Evolutionary conservation across 2,329 filamentous ascomycete species (phyloP), one percentile per base, ranked within the genome.

Genomic region (Epichloe festucae): DNA sequence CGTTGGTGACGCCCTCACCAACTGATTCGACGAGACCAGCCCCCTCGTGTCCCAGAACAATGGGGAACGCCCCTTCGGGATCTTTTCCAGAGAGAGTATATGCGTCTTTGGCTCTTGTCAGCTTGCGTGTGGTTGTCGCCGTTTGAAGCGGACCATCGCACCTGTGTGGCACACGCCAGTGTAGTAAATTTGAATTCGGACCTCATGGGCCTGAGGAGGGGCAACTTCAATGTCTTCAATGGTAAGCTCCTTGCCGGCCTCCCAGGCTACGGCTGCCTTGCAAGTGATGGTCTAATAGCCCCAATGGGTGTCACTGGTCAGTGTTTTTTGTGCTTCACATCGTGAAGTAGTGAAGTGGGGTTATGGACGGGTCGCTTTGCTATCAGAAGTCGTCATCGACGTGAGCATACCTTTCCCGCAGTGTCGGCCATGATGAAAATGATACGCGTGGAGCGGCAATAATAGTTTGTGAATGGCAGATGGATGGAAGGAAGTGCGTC

Each of bases 141-240:
- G 36, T 42, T 17, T n/a, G 48, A 42, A 11, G 35, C 14, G 42
- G 42, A 41, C 12, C 23, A 27, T 43, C 51, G 34, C 73, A 93
- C 88, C 88, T 67, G 91, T 98, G 75, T 98, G 93, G 77, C 93
- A 98, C 67, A 98, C 93, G 72, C 93, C 93, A 50, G 93, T 98
- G 77, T 96, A 94, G 77, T 91, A 85, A 68, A 97, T 88, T 76
- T 97, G 75, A 66, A 98, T 95, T 63, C 93, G 88, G 66, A 98
- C 93, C 75, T 98, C 93, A 73, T 95, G 81, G 55, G 91, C 90
- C 71, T 78, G 83, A 54, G 93, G 93, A 56, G 91, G 50, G 50
- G 78, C 81, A 58, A 98, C 93, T 73, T 97, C 90, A 63, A 98
- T 77, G 60, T 95, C 88, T 73, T 98, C 93, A 60, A 97, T 79